phyloP scores from a whole-genome alignment of 2,329 filamentous ascomycete genomes.

The Diaporthe nobilis region DNA sequence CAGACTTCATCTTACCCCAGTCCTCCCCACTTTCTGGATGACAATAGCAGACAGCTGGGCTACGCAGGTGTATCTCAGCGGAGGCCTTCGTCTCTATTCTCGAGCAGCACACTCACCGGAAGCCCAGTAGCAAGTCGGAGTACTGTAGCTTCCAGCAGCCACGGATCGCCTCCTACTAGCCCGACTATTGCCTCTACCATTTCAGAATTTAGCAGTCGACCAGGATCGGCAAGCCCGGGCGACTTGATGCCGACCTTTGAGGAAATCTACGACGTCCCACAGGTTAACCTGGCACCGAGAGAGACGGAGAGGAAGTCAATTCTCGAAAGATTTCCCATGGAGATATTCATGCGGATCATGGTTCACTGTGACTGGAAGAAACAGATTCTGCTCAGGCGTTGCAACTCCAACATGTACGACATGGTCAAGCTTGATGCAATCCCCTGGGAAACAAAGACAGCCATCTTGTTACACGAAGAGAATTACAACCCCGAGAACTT shows the following conservation, averaged over 20 bases:
- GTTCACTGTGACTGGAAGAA: constrained; percentile 34
- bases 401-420: constrained; percentile 33
- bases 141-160: neutral
- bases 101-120: neutral
- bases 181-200: constrained; percentile 17
- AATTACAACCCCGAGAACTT: constrained; percentile 35
- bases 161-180: constrained; percentile 26
- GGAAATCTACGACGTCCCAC: constrained; percentile 30
- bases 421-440: constrained; percentile 37
- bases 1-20: constrained; percentile 8
- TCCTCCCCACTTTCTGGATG: constrained; percentile 3
- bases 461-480: constrained; percentile 33
- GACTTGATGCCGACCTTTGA: constrained; percentile 27
- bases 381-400: constrained; percentile 34
- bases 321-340: constrained; percentile 32
- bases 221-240: neutral
- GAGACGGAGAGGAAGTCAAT: constrained; percentile 10
- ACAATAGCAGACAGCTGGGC: neutral
- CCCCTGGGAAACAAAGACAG: constrained; percentile 38
- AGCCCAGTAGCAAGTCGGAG: constrained; percentile 31
- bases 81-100: constrained; percentile 30
- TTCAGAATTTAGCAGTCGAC: constrained; percentile 11
- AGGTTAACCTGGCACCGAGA: constrained; percentile 17
- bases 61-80: neutral
- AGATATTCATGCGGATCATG: constrained; percentile 41